Base-by-base conservation (phyloP, 1,284 basidiomycete genomes). In the Ceratobasidium sp. region DNA sequence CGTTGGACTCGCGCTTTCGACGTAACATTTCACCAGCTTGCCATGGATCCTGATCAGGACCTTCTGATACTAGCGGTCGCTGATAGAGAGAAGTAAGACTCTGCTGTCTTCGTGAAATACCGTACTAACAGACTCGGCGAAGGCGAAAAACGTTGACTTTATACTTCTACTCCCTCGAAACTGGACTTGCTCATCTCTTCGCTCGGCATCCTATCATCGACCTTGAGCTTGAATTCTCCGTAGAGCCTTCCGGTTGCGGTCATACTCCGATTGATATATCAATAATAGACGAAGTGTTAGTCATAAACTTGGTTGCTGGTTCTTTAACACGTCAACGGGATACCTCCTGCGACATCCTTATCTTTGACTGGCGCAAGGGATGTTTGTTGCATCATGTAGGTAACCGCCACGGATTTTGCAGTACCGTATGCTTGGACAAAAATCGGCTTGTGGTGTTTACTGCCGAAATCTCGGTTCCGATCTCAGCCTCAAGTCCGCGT, bases 1-100 rank as follows among this genome's bases (percentile, higher is more conserved):
- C 28, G 53, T 10, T 70, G 68, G 68, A 70, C 10, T 56, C 53
- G 55, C 20, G 39, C 18, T 1, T 70, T 70, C n/a, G 68, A 70
- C 18, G 26, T 42, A 4, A 42, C 15, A 10, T 70, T 70, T 23
- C 68, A 58, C 53, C 26, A 56, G 39, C 33, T 70, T 3, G 40
- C 51, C 15, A 70, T 70, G 7, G 68, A 70, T 20, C 51, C 68
- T 15, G 26, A 13, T 20, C 68, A 70, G 26, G 68, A 70, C 33
- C 40, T 70, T 23, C 6, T 58, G 26, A 28, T 70, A 33, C 53
- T 70, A 12, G 68, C 53, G 3, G 42, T n/a, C 5, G 15, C 28
- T 1, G 26, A 70, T 9, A 20, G 20, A 39, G 12, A 23, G 3
- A 39, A n/a, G 68, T 70, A 4, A 23, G 68, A 3, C 3, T 26